Percentiles rank a stretch among this genome's conserved stretches.
Evolutionary conservation across 352 stramenopile species (phyloP).

Genomic region (Globisporangium paddicum): DNA sequence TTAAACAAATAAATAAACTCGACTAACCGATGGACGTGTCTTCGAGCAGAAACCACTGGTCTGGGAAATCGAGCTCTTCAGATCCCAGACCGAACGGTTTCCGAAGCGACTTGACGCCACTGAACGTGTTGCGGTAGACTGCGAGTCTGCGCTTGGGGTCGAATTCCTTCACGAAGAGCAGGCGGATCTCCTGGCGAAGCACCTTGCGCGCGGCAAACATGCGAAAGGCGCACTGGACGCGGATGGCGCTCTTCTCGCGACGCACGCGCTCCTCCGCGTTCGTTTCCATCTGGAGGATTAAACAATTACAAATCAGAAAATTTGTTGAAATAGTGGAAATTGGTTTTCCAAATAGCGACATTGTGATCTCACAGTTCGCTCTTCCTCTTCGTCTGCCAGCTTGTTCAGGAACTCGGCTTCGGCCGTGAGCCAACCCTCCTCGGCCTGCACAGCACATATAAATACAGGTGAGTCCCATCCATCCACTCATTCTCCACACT

Average conservation of each 20-base stretch:
- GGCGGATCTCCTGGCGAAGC: constrained; percentile 41
- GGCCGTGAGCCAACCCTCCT: constrained; percentile 46
- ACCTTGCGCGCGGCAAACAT: constrained; percentile 47
- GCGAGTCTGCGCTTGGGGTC: constrained; percentile 26
- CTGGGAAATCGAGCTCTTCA: constrained; percentile 48
- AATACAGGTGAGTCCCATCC: constrained; percentile 2
- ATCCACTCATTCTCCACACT: background rate
- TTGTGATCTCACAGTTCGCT: constrained; percentile 27
- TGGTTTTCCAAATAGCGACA: background rate
- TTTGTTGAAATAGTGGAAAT: background rate
- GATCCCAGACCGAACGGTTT: constrained; percentile 55
- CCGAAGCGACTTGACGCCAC: constrained; percentile 20
- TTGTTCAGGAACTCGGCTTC: constrained; percentile 50
- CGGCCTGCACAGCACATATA: constrained; percentile 13
- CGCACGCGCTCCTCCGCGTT: constrained; percentile 26
- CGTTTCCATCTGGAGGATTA: constrained; percentile 39
- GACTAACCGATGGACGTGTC: constrained; percentile 37
- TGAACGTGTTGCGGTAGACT: constrained; percentile 55
- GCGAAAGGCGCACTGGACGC: constrained; percentile 53
- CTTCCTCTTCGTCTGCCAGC: constrained; percentile 39
- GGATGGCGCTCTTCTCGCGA: constrained; percentile 36
- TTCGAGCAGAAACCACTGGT: constrained; percentile 55
- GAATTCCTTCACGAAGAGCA: constrained; percentile 59
- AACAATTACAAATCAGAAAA: background rate
- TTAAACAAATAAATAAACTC: background rate